Evolutionary conservation across 768 basidiomycete genomes (phyloP).

Genomic region (Pleurotus platypus): DNA sequence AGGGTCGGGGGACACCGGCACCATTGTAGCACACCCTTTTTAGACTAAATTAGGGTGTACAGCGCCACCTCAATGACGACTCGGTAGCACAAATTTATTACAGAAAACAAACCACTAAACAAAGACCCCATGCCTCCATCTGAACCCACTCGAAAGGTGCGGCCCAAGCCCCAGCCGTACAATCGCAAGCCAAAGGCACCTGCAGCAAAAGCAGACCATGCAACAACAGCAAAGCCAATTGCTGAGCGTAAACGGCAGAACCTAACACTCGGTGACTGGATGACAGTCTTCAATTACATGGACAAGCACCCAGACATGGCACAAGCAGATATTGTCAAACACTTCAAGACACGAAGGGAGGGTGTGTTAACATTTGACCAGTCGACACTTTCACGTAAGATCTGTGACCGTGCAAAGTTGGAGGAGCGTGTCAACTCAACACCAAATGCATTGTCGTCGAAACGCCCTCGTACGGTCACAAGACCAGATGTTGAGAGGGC

Average conservation of each 20-base stretch:
- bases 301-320: constrained; percentile 16
- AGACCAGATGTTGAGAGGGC: too few species aligned
- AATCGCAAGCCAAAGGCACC: background rate
- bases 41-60: too few species aligned
- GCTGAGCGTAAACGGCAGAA: constrained; percentile 4
- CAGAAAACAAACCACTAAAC: too few species aligned
- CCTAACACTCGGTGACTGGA: constrained; percentile 22
- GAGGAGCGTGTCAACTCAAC: too few species aligned
- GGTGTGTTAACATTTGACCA: constrained; percentile 21
- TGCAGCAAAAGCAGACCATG: constrained; percentile 2
- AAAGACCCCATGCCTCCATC: too few species aligned
- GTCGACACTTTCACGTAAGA: constrained; percentile 21
- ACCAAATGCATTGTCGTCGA: too few species aligned
- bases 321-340: constrained; percentile 16
- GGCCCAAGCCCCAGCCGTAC: background rate
- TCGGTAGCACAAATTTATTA: too few species aligned
- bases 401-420: background rate
- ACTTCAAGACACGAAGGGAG: constrained; percentile 14
- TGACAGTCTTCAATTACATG: constrained; percentile 17
- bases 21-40: too few species aligned
- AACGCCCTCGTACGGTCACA: too few species aligned
- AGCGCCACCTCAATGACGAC: too few species aligned
- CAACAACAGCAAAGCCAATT: constrained; percentile 11
- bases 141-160: too few species aligned
- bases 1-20: too few species aligned